Evolutionary conservation across 768 basidiomycete species (phyloP).

Genomic region (Suillus ampliporus): DNA sequence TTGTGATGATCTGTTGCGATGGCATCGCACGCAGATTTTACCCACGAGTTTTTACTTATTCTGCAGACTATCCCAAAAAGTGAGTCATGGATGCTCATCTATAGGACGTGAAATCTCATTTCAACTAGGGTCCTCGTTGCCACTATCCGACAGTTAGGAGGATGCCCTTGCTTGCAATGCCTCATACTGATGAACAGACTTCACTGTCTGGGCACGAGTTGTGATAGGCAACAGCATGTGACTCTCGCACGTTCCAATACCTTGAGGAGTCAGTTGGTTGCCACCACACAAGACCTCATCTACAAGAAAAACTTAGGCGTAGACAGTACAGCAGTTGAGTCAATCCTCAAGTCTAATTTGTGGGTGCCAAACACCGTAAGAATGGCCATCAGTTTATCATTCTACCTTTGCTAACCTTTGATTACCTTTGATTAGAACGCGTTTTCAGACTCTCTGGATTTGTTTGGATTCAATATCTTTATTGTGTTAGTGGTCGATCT

Average conservation of each 20-base stretch:
- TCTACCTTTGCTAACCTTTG: slow-evolving; percentile 15
- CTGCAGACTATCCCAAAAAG: slow-evolving; percentile 37
- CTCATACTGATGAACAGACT: slow-evolving; percentile 24
- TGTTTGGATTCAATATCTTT: slow-evolving; percentile 27
- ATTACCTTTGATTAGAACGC: slow-evolving; percentile 39
- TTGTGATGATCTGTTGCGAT: slow-evolving; percentile 23
- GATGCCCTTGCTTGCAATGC: slow-evolving; percentile 38
- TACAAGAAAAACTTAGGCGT: slow-evolving; percentile 30
- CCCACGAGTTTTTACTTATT: slow-evolving; percentile 24
- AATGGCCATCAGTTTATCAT: not conserved
- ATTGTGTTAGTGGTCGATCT: slow-evolving; percentile 38
- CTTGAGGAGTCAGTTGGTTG: not conserved
- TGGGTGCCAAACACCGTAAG: slow-evolving; percentile 39
- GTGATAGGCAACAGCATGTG: not conserved
- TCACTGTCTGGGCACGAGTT: slow-evolving; percentile 24
- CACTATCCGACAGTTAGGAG: slow-evolving; percentile 26
- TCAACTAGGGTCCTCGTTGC: slow-evolving; percentile 25
- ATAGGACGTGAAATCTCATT: not conserved
- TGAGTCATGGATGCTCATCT: slow-evolving; percentile 29
- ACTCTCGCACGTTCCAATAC: not conserved
- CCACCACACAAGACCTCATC: slow-evolving; percentile 6
- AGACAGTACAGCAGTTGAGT: slow-evolving; percentile 32
- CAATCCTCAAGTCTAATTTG: slow-evolving; percentile 32
- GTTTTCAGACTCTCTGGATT: slow-evolving; percentile 32
- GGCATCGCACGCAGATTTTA: slow-evolving; percentile 19